phyloP scores from a whole-genome alignment of 257 asterid genomes.

The Capsicum pubescens region DNA sequence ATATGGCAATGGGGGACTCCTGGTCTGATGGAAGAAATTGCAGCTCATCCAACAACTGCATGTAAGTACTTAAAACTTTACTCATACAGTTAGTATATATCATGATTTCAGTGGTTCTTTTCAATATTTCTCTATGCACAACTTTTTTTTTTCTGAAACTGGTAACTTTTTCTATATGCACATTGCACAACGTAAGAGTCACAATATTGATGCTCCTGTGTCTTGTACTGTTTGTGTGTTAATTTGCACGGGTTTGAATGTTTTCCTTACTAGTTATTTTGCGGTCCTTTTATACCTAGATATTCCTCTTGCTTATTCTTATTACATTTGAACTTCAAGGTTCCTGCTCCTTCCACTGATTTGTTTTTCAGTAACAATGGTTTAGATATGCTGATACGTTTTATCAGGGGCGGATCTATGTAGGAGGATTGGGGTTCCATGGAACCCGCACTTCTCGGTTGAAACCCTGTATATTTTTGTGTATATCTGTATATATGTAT shows the following conservation, averaged over 20 bases:
- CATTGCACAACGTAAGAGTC: neutral
- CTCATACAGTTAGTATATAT: slow-evolving; percentile 27
- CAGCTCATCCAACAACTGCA: slow-evolving; percentile 84
- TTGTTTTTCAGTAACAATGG: neutral
- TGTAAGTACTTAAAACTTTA: slow-evolving; percentile 47
- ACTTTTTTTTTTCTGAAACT: too few species aligned
- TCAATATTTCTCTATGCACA: neutral
- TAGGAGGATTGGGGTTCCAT: too few species aligned
- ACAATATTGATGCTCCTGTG: slow-evolving; percentile 13
- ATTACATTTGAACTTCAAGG: slow-evolving; percentile 10
- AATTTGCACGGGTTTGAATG: neutral
- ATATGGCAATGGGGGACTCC: slow-evolving; percentile 71
- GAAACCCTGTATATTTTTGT: too few species aligned
- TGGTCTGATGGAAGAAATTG: slow-evolving; percentile 94
- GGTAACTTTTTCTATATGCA: too few species aligned
- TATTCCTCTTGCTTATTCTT: neutral
- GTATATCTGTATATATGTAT: too few species aligned
- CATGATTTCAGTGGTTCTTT: neutral
- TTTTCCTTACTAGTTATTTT: slow-evolving; percentile 9
- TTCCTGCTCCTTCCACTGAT: neutral
- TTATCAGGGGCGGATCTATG: neutral
- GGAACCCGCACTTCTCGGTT: too few species aligned
- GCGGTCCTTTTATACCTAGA: neutral
- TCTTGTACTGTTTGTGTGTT: neutral
- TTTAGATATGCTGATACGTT: neutral